Evolutionary conservation across 495 filamentous ascomycete species (phyloP).

Genomic region (Penicillium lividum): DNA sequence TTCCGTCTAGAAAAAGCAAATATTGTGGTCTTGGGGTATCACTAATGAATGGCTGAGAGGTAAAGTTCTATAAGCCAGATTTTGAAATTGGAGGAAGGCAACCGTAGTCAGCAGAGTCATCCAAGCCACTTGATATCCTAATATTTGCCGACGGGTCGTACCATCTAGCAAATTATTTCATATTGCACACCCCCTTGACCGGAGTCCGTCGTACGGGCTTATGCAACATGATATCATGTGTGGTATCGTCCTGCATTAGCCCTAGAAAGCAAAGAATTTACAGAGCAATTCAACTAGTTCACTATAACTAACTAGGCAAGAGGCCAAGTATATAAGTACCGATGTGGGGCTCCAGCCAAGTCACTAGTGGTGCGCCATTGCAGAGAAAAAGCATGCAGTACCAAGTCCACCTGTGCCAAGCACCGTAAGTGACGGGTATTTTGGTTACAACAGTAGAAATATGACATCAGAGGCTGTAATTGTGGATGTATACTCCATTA

Average conservation of each 20-base stretch:
- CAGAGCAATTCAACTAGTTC: background rate
- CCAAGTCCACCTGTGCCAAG: background rate
- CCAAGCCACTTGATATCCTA: background rate
- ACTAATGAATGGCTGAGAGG: background rate
- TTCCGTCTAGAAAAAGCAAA: background rate
- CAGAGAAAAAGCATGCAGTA: background rate
- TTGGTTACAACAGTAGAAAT: background rate
- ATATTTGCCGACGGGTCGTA: background rate
- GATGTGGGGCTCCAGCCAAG: background rate
- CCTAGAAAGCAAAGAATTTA: background rate
- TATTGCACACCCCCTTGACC: background rate
- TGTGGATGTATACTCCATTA: conserved; percentile 7
- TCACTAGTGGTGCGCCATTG: background rate
- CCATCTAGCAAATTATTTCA: background rate
- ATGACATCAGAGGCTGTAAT: conserved; percentile 34
- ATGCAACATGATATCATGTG: conserved; percentile 27
- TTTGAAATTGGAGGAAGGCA: background rate
- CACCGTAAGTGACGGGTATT: conserved; percentile 11
- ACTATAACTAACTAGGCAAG: background rate
- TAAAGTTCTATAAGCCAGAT: background rate
- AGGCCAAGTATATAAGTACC: background rate
- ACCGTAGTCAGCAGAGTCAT: background rate
- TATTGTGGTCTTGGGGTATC: background rate
- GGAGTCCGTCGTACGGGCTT: conserved; percentile 5
- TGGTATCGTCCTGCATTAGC: conserved; percentile 15